Evolutionary conservation across 2,329 filamentous ascomycete genomes (phyloP).

Genomic region (Penicillium sp.): DNA sequence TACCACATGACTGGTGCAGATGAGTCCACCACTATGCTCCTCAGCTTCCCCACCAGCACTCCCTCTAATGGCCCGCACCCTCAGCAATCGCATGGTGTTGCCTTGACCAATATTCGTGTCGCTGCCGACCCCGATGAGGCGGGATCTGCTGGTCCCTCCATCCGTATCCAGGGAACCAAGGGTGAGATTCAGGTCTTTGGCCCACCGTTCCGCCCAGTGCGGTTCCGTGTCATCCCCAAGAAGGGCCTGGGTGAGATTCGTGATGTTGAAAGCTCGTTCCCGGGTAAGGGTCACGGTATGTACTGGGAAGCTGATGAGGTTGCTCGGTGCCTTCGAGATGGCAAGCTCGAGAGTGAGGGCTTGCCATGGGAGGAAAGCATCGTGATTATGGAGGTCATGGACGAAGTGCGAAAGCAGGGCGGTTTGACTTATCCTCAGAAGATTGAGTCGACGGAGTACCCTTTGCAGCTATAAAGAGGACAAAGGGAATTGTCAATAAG

Average conservation of each 20-base stretch:
- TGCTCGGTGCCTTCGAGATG: conserved; percentile 72
- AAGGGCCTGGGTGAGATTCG: conserved; percentile 48
- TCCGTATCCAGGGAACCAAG: conserved; percentile 76
- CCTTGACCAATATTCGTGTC: conserved; percentile 65
- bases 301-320: conserved; percentile 86
- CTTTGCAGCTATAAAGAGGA: conserved; percentile 42
- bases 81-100: conserved; percentile 68
- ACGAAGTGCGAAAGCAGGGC: conserved; percentile 65
- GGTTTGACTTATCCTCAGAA: conserved; percentile 64
- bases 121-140: conserved; percentile 63
- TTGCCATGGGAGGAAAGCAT: conserved; percentile 76
- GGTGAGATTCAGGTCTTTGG: conserved; percentile 81
- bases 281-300: conserved; percentile 74
- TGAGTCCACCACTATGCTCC: conserved; percentile 74
- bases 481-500: background rate
- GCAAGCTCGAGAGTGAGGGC: conserved; percentile 71
- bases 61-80: conserved; percentile 41
- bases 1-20: conserved; percentile 73
- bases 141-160: conserved; percentile 62
- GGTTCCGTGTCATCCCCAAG: conserved; percentile 64
- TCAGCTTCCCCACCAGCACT: conserved; percentile 67
- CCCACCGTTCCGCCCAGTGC: conserved; percentile 68
- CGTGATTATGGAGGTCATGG: conserved; percentile 80
- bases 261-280: conserved; percentile 46
- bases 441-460: conserved; percentile 64